A percentile compares a stretch with the other conserved stretches of the same genome.
Conservation (phyloP, 768 basidiomycete species). For the Boletellus sp. region DNA sequence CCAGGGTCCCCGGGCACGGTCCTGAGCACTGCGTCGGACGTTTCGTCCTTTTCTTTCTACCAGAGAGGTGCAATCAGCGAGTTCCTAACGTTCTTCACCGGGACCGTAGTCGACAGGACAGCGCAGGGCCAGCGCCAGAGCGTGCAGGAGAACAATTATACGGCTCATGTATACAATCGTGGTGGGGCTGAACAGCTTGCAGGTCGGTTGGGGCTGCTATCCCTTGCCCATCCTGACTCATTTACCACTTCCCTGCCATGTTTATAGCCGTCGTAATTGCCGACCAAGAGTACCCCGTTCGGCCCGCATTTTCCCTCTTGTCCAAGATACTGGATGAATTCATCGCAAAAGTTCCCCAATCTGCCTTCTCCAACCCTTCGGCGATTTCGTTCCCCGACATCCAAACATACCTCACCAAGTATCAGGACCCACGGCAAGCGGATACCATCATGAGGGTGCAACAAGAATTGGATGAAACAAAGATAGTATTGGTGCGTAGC, state of each 20-base stretch:
- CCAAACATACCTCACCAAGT: conserved; percentile 77
- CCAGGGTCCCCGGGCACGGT: conserved; percentile 58
- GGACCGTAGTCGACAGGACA: conserved; percentile 89
- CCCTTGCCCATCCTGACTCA: background rate
- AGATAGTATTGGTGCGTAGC: conserved; percentile 85
- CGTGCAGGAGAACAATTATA: conserved; percentile 90
- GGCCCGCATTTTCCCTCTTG: conserved; percentile 93
- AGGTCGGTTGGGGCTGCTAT: conserved; percentile 46
- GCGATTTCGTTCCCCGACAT: conserved; percentile 76
- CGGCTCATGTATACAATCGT: conserved; percentile 89
- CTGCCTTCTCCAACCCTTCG: conserved; percentile 60
- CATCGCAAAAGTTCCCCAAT: conserved; percentile 69
- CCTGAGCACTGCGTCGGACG: conserved; percentile 69
- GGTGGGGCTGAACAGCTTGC: conserved; percentile 83
- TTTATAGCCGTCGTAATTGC: conserved; percentile 81
- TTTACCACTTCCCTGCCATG: conserved; percentile 5
- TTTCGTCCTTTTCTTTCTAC: conserved; percentile 92
- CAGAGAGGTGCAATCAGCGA: conserved; percentile 84
- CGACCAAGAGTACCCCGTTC: conserved; percentile 93
- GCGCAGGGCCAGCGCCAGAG: conserved; percentile 86
- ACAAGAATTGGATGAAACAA: conserved; percentile 97
- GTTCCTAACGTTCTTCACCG: conserved; percentile 92
- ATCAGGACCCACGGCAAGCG: conserved; percentile 95
- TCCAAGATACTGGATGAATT: conserved; percentile 94
- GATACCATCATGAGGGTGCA: conserved; percentile 99